A percentile compares a stretch with the other conserved stretches of the same genome.
phyloP scores from a whole-genome alignment of 306 rosid genomes.

The Rosa multiflora region DNA sequence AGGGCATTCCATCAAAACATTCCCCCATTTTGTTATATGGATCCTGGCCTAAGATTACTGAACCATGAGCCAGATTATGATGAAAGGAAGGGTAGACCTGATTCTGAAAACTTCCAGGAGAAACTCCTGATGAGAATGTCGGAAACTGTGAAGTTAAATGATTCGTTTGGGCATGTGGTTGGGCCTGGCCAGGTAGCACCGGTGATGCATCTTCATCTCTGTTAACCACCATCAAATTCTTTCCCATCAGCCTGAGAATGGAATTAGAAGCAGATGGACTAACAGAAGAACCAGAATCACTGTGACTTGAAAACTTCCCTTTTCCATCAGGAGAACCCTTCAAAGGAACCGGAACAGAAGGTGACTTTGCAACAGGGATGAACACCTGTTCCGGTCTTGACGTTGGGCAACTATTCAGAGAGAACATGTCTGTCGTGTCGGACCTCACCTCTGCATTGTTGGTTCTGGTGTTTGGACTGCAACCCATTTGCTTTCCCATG shows the following conservation, averaged over 20 bases:
- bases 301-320: slow-evolving; percentile 26
- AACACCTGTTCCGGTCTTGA: slow-evolving; percentile 22
- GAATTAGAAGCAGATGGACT: slow-evolving; percentile 56
- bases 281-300: slow-evolving; percentile 34
- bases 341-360: slow-evolving; percentile 17
- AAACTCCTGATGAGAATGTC: slow-evolving; percentile 25
- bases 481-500: slow-evolving; percentile 32
- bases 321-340: slow-evolving; percentile 29
- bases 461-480: slow-evolving; percentile 26
- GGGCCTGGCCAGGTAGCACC: slow-evolving; percentile 28
- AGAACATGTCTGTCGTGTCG: slow-evolving; percentile 28
- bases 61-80: slow-evolving; percentile 31
- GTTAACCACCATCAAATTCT: slow-evolving; percentile 63
- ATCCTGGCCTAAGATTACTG: slow-evolving; percentile 29
- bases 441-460: slow-evolving; percentile 28
- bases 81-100: slow-evolving; percentile 29
- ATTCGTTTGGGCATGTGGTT: slow-evolving; percentile 26
- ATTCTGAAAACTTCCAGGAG: slow-evolving; percentile 29
- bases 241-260: slow-evolving; percentile 60
- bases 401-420: slow-evolving; percentile 21
- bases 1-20: slow-evolving; percentile 26
- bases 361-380: slow-evolving; percentile 18
- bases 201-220: slow-evolving; percentile 42
- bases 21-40: slow-evolving; percentile 23
- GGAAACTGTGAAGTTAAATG: slow-evolving; percentile 29